Percentiles rank a stretch among this genome's conserved stretches.
phyloP scores from a whole-genome alignment of 2,329 filamentous ascomycete species.

The Monilinia laxa region DNA sequence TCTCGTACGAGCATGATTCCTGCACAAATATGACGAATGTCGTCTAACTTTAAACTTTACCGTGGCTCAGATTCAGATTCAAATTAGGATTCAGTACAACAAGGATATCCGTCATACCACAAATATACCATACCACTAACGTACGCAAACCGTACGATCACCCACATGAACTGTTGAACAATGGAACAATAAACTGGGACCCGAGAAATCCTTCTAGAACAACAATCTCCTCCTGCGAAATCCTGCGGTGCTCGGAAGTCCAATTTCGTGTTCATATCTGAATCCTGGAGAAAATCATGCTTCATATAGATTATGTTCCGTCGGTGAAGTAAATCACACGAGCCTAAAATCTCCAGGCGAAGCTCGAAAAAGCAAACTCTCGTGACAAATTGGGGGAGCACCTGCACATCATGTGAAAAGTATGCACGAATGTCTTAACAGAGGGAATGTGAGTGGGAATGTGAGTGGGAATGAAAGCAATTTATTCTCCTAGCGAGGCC shows the following conservation, averaged over 20 bases:
- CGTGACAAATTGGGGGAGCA: neutral
- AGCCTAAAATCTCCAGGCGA: neutral
- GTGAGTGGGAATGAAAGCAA: neutral
- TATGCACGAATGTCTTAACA: neutral
- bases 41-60: slow-evolving; percentile 2
- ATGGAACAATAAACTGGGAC: slow-evolving; percentile 6
- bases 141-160: slow-evolving; percentile 15
- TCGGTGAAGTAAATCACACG: slow-evolving; percentile 6
- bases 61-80: slow-evolving; percentile 4
- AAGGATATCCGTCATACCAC: neutral
- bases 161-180: slow-evolving; percentile 11
- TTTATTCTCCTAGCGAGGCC: slow-evolving; percentile 12
- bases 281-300: neutral
- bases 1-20: slow-evolving; percentile 5
- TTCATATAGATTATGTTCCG: neutral
- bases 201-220: slow-evolving; percentile 1
- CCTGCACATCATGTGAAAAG: neutral
- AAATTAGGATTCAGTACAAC: neutral
- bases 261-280: slow-evolving; percentile 9
- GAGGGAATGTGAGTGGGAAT: neutral
- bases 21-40: slow-evolving; percentile 6
- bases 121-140: neutral
- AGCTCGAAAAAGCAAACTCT: neutral
- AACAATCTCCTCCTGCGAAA: neutral
- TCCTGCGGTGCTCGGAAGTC: neutral